These are phyloP conservation scores for Geranium brycei DNA, from an alignment of 345 rosid genomes.

Conservation along the genomic window DNA sequence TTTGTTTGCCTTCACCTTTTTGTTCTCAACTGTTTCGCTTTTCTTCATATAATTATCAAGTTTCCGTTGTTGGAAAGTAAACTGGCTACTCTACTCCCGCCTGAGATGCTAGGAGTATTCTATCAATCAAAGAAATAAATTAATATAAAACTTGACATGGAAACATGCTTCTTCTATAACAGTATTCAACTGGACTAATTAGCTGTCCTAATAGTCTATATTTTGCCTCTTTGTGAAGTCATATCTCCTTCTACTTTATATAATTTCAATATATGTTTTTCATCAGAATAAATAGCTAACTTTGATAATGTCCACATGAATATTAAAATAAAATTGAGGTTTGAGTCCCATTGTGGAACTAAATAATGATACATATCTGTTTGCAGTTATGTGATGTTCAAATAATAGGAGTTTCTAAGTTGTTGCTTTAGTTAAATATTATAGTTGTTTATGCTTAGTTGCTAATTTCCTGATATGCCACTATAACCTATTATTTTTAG, in stretches of 20 bases:
- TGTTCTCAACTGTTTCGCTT: no score
- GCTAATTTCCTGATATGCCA: background rate
- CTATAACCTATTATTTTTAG: background rate
- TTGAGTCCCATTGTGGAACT: background rate
- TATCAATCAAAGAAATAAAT: no score
- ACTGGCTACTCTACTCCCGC: no score
- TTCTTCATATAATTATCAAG: no score
- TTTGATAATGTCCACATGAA: background rate
- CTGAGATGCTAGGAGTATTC: no score
- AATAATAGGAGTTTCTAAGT: background rate
- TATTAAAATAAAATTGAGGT: background rate
- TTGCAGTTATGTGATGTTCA: background rate
- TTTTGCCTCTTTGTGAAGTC: background rate
- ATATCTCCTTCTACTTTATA: background rate
- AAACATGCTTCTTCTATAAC: background rate
- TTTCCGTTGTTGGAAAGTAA: no score
- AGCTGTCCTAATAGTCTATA: no score
- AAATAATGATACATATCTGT: background rate
- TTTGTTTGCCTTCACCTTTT: background rate
- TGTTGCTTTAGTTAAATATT: background rate
- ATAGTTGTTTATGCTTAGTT: background rate
- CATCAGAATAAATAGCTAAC: background rate
- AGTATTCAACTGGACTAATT: no score
- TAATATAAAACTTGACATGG: background rate
- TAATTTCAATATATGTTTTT: no score